Conservation (phyloP, 352 stramenopile genomes). For the Pythium insidiosum region DNA sequence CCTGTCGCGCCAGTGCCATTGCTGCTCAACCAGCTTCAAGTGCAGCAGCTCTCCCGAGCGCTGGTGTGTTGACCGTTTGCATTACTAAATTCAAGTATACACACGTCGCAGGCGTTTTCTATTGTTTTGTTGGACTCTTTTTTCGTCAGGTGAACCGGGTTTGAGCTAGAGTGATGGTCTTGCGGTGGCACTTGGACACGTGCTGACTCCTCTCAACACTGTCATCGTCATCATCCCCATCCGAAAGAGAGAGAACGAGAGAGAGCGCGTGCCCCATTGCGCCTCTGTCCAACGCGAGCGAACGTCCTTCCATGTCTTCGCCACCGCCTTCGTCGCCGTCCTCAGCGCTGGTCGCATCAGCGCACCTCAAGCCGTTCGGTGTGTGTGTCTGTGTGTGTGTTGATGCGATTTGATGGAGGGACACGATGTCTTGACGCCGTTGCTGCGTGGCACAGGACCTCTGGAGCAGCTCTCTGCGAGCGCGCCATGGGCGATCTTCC, state of each 20-base stretch:
- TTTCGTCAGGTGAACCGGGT: too few relatives aligned
- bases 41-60: background rate
- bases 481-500: slow-evolving; percentile 70
- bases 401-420: background rate
- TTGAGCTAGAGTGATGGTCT: too few relatives aligned
- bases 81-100: too few relatives aligned
- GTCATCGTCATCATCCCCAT: too few relatives aligned
- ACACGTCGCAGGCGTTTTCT: too few relatives aligned
- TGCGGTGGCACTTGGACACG: too few relatives aligned
- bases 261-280: too few relatives aligned
- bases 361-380: slow-evolving; percentile 36
- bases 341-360: slow-evolving; percentile 8
- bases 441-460: slow-evolving; percentile 16
- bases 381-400: background rate
- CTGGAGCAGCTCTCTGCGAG: slow-evolving; percentile 48
- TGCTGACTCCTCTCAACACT: too few relatives aligned
- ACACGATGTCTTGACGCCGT: background rate
- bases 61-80: too few relatives aligned
- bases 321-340: background rate
- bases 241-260: too few relatives aligned
- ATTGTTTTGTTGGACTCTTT: too few relatives aligned
- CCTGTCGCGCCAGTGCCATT: slow-evolving; percentile 1
- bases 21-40: background rate
- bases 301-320: background rate
- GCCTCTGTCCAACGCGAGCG: background rate